These are phyloP conservation scores for Dactylellina drechsleri DNA, from an alignment of 2,329 filamentous ascomycete species.

Conservation along the genomic window DNA sequence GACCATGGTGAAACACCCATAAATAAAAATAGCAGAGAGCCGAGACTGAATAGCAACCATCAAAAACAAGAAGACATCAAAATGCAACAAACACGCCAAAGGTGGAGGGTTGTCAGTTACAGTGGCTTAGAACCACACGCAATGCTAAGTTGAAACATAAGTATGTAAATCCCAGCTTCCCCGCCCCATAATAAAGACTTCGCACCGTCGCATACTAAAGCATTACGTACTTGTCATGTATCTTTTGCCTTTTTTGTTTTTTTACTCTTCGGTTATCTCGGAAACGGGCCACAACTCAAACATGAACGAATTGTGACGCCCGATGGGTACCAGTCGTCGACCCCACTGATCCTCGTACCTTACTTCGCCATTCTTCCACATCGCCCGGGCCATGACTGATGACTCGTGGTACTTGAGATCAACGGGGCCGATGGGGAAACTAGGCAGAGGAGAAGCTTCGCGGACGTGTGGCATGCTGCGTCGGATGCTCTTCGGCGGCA, in stretches of 20 bases:
- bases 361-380: constrained; percentile 58
- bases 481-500: constrained; percentile 38
- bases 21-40: constrained; percentile 1
- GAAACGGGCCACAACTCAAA: constrained; percentile 59
- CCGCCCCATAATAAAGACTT: background rate
- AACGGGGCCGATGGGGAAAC: constrained; percentile 50
- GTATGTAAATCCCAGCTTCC: background rate
- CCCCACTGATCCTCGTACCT: constrained; percentile 59
- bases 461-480: constrained; percentile 48
- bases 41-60: background rate
- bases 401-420: constrained; percentile 53
- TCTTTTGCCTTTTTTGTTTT: constrained; percentile 15
- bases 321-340: constrained; percentile 57
- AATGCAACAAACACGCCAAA: background rate
- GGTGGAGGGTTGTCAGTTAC: background rate
- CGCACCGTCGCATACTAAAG: background rate
- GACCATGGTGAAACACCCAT: constrained; percentile 8
- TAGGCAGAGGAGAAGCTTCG: constrained; percentile 40
- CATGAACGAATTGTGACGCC: constrained; percentile 56
- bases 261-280: constrained; percentile 55
- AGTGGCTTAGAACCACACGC: constrained; percentile 13
- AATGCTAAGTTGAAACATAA: constrained; percentile 19
- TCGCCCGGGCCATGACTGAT: constrained; percentile 57
- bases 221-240: constrained; percentile 19
- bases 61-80: constrained; percentile 6